Conservation (phyloP, 2,329 filamentous ascomycete genomes). For the Cadophora luteo-olivacea region DNA sequence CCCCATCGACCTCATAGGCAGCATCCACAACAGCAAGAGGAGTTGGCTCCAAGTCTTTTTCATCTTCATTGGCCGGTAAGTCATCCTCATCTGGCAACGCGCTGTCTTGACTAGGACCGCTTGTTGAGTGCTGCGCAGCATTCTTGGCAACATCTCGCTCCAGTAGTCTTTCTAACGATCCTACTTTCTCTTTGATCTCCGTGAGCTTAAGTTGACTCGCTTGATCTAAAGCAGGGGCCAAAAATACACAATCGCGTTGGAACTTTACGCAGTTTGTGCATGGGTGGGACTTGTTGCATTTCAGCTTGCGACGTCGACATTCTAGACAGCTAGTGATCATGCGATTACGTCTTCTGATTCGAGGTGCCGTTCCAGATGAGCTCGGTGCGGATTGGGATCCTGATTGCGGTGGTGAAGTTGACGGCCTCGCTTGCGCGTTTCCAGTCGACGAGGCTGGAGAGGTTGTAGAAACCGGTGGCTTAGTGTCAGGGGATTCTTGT, state of each 20-base stretch:
- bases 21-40: constrained; percentile 69
- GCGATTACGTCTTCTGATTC: constrained; percentile 58
- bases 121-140: constrained; percentile 23
- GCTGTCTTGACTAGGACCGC: constrained; percentile 29
- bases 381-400: constrained; percentile 20
- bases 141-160: constrained; percentile 70
- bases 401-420: background rate
- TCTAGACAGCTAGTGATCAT: constrained; percentile 74
- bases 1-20: constrained; percentile 69
- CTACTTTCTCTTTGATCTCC: constrained; percentile 81
- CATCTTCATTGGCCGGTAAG: constrained; percentile 55
- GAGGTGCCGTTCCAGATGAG: constrained; percentile 32
- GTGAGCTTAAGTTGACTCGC: constrained; percentile 73
- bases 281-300: constrained; percentile 76
- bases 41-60: constrained; percentile 68
- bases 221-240: constrained; percentile 61
- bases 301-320: constrained; percentile 77
- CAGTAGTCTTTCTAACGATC: constrained; percentile 71
- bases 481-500: constrained; percentile 16
- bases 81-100: constrained; percentile 53
- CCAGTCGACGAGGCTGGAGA: constrained; percentile 17
- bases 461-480: background rate
- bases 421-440: background rate
- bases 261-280: constrained; percentile 58
- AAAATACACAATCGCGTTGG: constrained; percentile 53